Conservation (phyloP, 2,329 filamentous ascomycete genomes). For the Geosmithia morbida region DNA sequence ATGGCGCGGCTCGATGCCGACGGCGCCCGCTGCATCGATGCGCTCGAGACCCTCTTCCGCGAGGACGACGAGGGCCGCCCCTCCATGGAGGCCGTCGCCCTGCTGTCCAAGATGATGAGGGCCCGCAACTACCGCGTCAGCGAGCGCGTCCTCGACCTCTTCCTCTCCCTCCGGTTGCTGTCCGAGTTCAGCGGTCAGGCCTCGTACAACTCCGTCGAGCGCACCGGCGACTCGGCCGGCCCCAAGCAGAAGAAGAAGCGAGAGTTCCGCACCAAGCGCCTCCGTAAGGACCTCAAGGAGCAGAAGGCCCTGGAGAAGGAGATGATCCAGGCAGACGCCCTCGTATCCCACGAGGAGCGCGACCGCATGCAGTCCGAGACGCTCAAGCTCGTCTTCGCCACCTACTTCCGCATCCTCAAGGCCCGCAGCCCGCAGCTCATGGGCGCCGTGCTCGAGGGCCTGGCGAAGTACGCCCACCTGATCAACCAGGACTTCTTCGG, state of each 20-base stretch:
- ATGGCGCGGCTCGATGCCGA: conserved; percentile 56
- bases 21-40: conserved; percentile 62
- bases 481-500: conserved; percentile 99
- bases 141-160: conserved; percentile 77
- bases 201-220: conserved; percentile 62
- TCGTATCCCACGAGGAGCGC: conserved; percentile 81
- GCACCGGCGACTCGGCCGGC: conserved; percentile 9
- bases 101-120: conserved; percentile 93
- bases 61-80: conserved; percentile 84
- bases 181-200: conserved; percentile 78
- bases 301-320: conserved; percentile 83
- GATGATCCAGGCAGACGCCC: conserved; percentile 81
- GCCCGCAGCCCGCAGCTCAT: conserved; percentile 68
- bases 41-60: conserved; percentile 67
- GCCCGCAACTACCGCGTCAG: conserved; percentile 69
- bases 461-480: conserved; percentile 86
- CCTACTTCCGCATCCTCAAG: conserved; percentile 91
- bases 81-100: conserved; percentile 70
- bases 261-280: conserved; percentile 78
- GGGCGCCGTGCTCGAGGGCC: conserved; percentile 90
- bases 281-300: conserved; percentile 72
- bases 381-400: conserved; percentile 86
- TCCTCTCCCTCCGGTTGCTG: conserved; percentile 76
- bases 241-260: conserved; percentile 57
- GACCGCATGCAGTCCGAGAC: conserved; percentile 93